Evolutionary conservation across 2,329 filamentous ascomycete genomes (phyloP).

Genomic region (Pseudogymnoascus sp.): DNA sequence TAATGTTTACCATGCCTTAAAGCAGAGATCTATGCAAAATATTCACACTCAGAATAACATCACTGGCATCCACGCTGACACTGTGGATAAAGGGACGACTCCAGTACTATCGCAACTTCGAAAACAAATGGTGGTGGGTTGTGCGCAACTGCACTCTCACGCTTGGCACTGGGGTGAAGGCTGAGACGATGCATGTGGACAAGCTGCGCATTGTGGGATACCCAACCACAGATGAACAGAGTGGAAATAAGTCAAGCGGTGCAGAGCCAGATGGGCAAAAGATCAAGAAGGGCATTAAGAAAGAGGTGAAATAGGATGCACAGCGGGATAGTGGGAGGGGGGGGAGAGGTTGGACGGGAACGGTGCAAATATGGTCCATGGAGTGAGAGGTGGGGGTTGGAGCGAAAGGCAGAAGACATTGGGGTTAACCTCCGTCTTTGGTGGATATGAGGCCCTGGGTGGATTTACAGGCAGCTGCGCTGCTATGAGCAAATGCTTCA

Average conservation of each 20-base stretch:
- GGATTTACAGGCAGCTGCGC: not conserved
- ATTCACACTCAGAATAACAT: not conserved
- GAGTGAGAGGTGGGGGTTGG: not conserved
- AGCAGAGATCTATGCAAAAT: not conserved
- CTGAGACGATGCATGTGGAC: not conserved
- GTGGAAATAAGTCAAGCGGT: not conserved
- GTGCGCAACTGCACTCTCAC: not conserved
- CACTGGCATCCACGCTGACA: not conserved
- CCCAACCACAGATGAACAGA: not conserved
- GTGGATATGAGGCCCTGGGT: not conserved
- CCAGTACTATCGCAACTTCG: not conserved
- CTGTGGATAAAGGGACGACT: not conserved
- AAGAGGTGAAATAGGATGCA: not conserved
- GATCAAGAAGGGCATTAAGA: not conserved
- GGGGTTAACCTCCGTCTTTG: not conserved
- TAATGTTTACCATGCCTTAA: not conserved
- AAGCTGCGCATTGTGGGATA: not conserved
- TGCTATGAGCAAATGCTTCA: not conserved
- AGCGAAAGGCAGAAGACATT: not conserved
- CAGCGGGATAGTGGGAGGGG: not conserved
- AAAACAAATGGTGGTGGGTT: constrained; percentile 2
- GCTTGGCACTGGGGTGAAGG: not conserved
- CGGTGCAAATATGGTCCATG: not conserved
- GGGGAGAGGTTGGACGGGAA: not conserved
- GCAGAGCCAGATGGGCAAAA: not conserved